Percentiles rank a stretch among this genome's conserved stretches.
Conservation (phyloP, 192 early-diverging fungal species). For the Allomyces arbusculus region DNA sequence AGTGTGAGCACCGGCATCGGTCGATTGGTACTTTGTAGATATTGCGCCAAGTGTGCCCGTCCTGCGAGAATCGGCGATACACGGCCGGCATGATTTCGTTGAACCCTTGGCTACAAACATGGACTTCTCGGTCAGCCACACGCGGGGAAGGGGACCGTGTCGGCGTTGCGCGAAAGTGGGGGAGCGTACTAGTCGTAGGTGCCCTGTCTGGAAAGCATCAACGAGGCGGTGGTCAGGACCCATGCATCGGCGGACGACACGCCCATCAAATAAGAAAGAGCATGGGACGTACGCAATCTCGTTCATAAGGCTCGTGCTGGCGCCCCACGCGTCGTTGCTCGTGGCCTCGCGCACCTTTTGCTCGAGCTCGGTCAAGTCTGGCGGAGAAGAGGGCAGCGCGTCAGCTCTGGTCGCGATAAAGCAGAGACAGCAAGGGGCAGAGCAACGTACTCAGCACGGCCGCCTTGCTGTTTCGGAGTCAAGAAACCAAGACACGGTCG, state of each 20-base stretch:
- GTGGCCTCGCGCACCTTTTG: conserved; percentile 81
- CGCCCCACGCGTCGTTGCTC: conserved; percentile 83
- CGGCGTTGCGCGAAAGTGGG: no score
- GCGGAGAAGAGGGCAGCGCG: no score
- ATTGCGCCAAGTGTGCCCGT: conserved; percentile 70
- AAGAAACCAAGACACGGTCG: neutral
- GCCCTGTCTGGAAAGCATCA: conserved; percentile 17
- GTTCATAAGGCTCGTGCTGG: conserved; percentile 77
- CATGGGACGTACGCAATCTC: conserved; percentile 47
- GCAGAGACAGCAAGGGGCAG: no score
- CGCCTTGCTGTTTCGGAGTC: conserved; percentile 38
- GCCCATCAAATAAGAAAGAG: no score
- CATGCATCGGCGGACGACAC: no score
- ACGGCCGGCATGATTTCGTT: conserved; percentile 91
- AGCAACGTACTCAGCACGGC: conserved; percentile 43
- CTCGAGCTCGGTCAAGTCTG: conserved; percentile 74
- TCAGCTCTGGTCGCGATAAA: no score
- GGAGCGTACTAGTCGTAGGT: conserved; percentile 56
- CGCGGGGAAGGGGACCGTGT: no score
- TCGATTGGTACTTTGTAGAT: conserved; percentile 56
- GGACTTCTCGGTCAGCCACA: neutral
- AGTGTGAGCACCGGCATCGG: neutral
- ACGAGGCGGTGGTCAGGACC: no score
- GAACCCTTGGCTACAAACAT: conserved; percentile 50
- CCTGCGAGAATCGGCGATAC: conserved; percentile 69